phyloP scores from a whole-genome alignment of 495 filamentous ascomycete species.

The Xylaria castorea region DNA sequence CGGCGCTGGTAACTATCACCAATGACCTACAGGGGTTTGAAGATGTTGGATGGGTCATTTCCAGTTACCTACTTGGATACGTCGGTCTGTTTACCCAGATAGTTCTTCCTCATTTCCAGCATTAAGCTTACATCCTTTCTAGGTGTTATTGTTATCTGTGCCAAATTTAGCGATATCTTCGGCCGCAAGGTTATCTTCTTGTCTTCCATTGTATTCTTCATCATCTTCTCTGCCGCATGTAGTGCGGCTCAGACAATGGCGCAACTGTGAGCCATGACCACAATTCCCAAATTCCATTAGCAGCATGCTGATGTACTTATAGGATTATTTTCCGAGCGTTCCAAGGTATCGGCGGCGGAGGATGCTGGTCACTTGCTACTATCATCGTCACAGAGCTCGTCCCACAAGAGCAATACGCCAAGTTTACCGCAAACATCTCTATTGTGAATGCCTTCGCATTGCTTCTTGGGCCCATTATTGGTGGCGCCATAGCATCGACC shows the following conservation, averaged over 20 bases:
- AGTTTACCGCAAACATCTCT: conserved; percentile 55
- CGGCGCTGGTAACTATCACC: conserved; percentile 56
- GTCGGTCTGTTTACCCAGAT: background rate
- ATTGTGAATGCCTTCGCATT: conserved; percentile 53
- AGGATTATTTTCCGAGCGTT: conserved; percentile 62
- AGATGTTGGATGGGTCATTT: conserved; percentile 55
- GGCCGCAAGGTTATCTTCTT: conserved; percentile 56
- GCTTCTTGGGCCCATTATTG: conserved; percentile 52
- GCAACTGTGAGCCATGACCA: conserved; percentile 50
- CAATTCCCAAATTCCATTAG: background rate
- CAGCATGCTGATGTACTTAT: conserved; percentile 36
- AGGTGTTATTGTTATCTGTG: conserved; percentile 60
- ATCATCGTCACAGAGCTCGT: conserved; percentile 57
- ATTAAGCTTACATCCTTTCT: too few relatives aligned
- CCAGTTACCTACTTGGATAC: conserved; percentile 29
- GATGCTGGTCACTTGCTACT: conserved; percentile 58
- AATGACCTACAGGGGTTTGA: conserved; percentile 51
- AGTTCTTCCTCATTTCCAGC: too few relatives aligned
- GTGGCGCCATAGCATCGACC: conserved; percentile 48
- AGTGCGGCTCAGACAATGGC: conserved; percentile 52
- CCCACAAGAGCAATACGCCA: conserved; percentile 51
- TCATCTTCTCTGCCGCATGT: conserved; percentile 60
- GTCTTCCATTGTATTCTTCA: conserved; percentile 53
- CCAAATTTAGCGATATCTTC: conserved; percentile 60
- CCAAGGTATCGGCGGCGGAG: conserved; percentile 62